Base-by-base conservation (phyloP, 192 early-diverging fungal species). In the Rhizophagus clarus region DNA sequence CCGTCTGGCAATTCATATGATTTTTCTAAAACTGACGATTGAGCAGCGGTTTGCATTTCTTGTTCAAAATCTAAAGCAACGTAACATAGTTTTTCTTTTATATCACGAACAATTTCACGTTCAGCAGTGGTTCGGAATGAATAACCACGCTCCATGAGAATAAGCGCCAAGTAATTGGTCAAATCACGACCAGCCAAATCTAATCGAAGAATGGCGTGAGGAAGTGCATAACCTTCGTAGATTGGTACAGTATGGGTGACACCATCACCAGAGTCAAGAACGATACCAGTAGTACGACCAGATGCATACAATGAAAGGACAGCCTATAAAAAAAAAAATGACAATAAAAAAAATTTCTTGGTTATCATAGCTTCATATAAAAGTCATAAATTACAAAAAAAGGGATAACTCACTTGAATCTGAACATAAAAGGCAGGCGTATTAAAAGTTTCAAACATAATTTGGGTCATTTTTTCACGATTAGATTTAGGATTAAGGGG, bases 71-170 rank as follows among this genome's bases (percentile, higher is more conserved):
- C 97, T 61, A 97, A 90, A 75, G 97, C 97, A 83, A 97, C 97
- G 85, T 98, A 98, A 90, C 96, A 95, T 81, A 97, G 93, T 93
- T 97, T 98, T 88, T 98, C 98, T 93, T 99, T 99, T 90, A 99
- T 98, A 84, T 98, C 96, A 87, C 97, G 96, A 82, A 97, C 97
- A 81, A 97, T 97, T 94, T 98, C 97, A 86, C 94, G 92, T 88
- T 98, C 97, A 81, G 97, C 95, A 31, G 96, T 93, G 88, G 96
- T 98, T 76, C 91, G 93, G 93, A 97, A 96, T 42, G 95, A 88
- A 93, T 98, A 95, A 85, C 98, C 98, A 83, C 96, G 95, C 87
- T 98, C 95, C 82, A 93, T 95, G 82, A 98, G 94, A 86, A 97
- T 92, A 80, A 92, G 95, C 94, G 93, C 93, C 68, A 97, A 89